Percentiles rank a stretch among this genome's conserved stretches.
phyloP scores from a whole-genome alignment of 192 early-diverging fungal species.

The Coemansia sp. region DNA sequence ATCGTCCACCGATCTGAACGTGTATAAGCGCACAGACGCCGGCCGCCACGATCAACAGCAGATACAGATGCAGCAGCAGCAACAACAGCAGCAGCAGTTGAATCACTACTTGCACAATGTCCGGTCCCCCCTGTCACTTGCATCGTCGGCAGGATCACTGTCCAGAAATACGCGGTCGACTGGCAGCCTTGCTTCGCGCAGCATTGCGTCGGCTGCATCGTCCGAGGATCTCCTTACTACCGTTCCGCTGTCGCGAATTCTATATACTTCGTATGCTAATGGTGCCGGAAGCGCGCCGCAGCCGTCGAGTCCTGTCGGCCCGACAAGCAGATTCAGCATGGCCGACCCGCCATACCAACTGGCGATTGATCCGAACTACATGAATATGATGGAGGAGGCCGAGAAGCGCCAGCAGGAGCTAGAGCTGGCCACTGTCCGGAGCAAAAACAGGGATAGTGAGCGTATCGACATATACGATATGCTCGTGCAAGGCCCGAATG shows the following conservation, averaged over 20 bases:
- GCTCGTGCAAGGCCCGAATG: constrained; percentile 1
- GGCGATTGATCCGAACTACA: constrained; percentile 22
- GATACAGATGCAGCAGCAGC: not conserved
- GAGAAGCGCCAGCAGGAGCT: constrained; percentile 9
- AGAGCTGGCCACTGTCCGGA: not conserved
- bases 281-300: not conserved
- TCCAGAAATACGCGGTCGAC: not conserved
- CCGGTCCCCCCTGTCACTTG: not conserved
- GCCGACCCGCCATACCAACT: constrained; percentile 12
- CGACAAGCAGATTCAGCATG: not conserved
- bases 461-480: constrained; percentile 7
- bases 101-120: not conserved
- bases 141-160: constrained; percentile 1
- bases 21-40: not conserved
- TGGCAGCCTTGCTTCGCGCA: constrained; percentile 1
- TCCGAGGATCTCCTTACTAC: constrained; percentile 10
- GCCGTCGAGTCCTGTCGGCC: constrained; percentile 1
- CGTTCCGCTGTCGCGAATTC: constrained; percentile 16
- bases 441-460: constrained; percentile 9
- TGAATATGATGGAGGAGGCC: constrained; percentile 22
- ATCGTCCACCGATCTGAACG: constrained; percentile 11
- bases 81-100: not conserved
- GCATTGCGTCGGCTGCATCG: constrained; percentile 5
- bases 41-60: not conserved
- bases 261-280: not conserved